Evolutionary conservation across 2,329 filamentous ascomycete species (phyloP).

Genomic region (Helminthosporium solani): DNA sequence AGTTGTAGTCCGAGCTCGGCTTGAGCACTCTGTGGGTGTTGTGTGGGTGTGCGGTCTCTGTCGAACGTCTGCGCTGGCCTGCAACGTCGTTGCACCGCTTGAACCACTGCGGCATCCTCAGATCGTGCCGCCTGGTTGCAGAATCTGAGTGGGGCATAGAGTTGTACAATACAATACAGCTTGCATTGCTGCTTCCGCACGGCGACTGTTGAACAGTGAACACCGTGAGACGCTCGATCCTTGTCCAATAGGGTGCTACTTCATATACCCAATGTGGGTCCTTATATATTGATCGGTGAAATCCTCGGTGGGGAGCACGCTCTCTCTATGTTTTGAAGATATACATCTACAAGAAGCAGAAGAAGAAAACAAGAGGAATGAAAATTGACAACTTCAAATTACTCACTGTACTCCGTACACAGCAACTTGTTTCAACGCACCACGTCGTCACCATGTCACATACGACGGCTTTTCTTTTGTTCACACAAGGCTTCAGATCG

Average conservation of each 20-base stretch:
- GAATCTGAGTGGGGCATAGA: slow-evolving; percentile 15
- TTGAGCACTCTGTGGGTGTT: slow-evolving; percentile 10
- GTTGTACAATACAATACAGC: slow-evolving; percentile 7
- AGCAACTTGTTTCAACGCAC: too few species aligned
- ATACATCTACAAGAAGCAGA: too few species aligned
- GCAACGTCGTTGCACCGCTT: slow-evolving; percentile 12
- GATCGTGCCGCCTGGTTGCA: slow-evolving; percentile 23
- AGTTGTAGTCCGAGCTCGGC: slow-evolving; percentile 10
- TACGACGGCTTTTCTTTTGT: too few species aligned
- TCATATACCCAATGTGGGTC: slow-evolving; percentile 12
- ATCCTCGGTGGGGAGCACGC: too few species aligned
- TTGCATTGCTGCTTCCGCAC: too few species aligned
- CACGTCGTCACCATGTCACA: too few species aligned
- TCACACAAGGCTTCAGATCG: too few species aligned
- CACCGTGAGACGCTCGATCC: slow-evolving; percentile 8
- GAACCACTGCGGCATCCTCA: slow-evolving; percentile 12
- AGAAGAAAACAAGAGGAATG: too few species aligned
- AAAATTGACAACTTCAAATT: background rate
- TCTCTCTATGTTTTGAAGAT: too few species aligned
- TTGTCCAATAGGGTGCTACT: slow-evolving; percentile 11
- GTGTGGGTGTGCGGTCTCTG: too few species aligned
- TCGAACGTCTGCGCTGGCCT: too few species aligned
- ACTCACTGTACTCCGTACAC: background rate
- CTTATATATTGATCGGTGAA: slow-evolving; percentile 12
- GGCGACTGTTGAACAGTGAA: slow-evolving; percentile 5